phyloP scores from a whole-genome alignment of 2,329 filamentous ascomycete genomes.

The Stachybotrys chartarum region DNA sequence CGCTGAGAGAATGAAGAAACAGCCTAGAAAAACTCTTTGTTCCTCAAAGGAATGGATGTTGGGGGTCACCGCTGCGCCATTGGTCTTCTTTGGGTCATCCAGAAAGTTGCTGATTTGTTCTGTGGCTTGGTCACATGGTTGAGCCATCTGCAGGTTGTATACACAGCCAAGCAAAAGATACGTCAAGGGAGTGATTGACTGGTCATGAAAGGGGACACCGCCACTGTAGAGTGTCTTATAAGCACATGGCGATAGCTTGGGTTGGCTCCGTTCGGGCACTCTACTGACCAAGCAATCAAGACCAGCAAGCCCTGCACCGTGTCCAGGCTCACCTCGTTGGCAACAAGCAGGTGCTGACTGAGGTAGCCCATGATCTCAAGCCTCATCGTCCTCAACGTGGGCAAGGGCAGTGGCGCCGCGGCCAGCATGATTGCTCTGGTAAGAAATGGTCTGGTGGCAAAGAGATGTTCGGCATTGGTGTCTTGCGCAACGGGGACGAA shows the following conservation, averaged over 20 bases:
- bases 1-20: slow-evolving; percentile 31
- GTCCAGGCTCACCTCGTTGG: slow-evolving; percentile 32
- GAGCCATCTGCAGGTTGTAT: slow-evolving; percentile 24
- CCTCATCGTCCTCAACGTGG: slow-evolving; percentile 29
- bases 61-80: slow-evolving; percentile 9
- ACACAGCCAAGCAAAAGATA: slow-evolving; percentile 33
- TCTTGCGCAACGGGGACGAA: slow-evolving; percentile 26
- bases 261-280: background rate
- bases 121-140: too few relatives aligned
- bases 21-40: slow-evolving; percentile 29
- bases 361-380: slow-evolving; percentile 33
- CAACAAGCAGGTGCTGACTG: slow-evolving; percentile 32
- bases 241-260: too few relatives aligned
- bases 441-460: slow-evolving; percentile 27
- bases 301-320: slow-evolving; percentile 39
- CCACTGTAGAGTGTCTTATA: too few relatives aligned
- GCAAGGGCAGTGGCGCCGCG: slow-evolving; percentile 19
- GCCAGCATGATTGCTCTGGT: slow-evolving; percentile 31
- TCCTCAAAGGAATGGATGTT: slow-evolving; percentile 26
- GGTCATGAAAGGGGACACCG: too few relatives aligned
- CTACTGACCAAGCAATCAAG: slow-evolving; percentile 35
- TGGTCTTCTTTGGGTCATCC: slow-evolving; percentile 7
- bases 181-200: slow-evolving; percentile 24
- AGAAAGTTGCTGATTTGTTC: background rate
- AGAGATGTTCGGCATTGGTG: slow-evolving; percentile 20